A percentile compares a stretch with the other conserved stretches of the same genome.
Conservation (phyloP, 2,329 filamentous ascomycete species). For the Byssochlamys sp. region DNA sequence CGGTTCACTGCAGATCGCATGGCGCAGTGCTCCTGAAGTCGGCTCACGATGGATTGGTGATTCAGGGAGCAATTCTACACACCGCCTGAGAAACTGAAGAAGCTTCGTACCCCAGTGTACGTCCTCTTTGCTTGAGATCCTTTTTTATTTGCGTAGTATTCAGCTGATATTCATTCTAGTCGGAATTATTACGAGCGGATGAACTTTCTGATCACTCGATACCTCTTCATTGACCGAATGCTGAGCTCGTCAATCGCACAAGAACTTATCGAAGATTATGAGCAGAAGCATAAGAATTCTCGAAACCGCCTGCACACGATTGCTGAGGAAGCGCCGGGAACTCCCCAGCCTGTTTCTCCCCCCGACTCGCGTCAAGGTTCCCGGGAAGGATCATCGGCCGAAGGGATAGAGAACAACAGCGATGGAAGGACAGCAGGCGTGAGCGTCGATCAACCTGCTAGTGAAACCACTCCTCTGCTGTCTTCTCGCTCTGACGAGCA, state of each 20-base stretch:
- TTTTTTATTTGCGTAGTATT: neutral
- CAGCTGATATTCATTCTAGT: conserved; percentile 27
- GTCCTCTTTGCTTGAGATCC: conserved; percentile 10
- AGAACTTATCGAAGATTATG: conserved; percentile 82
- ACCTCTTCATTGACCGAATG: conserved; percentile 83
- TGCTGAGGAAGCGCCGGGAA: conserved; percentile 51
- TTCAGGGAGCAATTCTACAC: conserved; percentile 69
- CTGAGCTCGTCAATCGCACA: conserved; percentile 89
- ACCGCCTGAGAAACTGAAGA: conserved; percentile 60
- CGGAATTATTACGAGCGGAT: conserved; percentile 80
- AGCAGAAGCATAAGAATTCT: conserved; percentile 47
- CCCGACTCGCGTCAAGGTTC: conserved; percentile 4
- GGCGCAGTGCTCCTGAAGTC: neutral
- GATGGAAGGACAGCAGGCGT: neutral
- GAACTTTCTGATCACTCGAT: conserved; percentile 81
- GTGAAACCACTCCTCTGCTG: conserved; percentile 23
- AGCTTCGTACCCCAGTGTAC: conserved; percentile 62
- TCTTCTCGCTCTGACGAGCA: conserved; percentile 44
- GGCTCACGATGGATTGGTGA: neutral
- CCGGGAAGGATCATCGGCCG: neutral
- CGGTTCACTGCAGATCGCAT: neutral
- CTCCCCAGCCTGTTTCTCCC: conserved; percentile 18
- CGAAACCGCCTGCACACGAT: conserved; percentile 61
- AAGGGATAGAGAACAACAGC: neutral
- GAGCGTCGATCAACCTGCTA: neutral